Percentiles rank a stretch among this genome's conserved stretches.
These are phyloP conservation scores for Centaurea solstitialis DNA, from an alignment of 129 eudicot genomes.

Conservation along the genomic window DNA sequence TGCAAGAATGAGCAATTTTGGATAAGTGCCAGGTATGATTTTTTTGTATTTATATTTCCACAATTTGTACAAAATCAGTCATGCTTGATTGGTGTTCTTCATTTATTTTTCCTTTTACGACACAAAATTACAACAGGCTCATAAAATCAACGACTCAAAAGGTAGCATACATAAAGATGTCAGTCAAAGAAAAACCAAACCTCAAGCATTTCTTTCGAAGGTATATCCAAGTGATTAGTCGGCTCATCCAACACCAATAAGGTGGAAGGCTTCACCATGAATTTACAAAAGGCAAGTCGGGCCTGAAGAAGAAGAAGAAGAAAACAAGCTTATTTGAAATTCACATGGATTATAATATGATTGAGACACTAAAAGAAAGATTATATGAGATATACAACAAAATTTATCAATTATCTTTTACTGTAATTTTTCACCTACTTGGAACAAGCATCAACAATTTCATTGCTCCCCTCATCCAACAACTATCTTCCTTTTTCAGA, in stretches of 20 bases:
- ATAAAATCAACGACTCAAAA: not conserved
- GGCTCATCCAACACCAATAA: conserved; percentile 92
- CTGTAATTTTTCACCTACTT: not conserved
- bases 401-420: not conserved
- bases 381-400: not conserved
- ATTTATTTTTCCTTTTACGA: not conserved
- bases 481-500: not conserved
- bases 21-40: not conserved
- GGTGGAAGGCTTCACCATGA: conserved; percentile 97
- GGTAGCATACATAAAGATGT: not conserved
- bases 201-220: conserved; percentile 89
- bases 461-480: not conserved
- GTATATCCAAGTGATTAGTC: conserved; percentile 97
- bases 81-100: not conserved
- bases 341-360: not conserved
- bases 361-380: not conserved
- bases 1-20: not conserved
- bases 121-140: not conserved
- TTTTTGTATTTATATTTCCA: not conserved
- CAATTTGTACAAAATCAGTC: not conserved
- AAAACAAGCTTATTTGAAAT: not conserved
- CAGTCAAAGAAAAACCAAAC: conserved; percentile 32
- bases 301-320: conserved; percentile 46
- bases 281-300: conserved; percentile 95
- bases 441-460: not conserved